Evolutionary conservation across 768 basidiomycete genomes (phyloP), one percentile per base, ranked within the genome.

Genomic region (Artomyces pyxidatus): DNA sequence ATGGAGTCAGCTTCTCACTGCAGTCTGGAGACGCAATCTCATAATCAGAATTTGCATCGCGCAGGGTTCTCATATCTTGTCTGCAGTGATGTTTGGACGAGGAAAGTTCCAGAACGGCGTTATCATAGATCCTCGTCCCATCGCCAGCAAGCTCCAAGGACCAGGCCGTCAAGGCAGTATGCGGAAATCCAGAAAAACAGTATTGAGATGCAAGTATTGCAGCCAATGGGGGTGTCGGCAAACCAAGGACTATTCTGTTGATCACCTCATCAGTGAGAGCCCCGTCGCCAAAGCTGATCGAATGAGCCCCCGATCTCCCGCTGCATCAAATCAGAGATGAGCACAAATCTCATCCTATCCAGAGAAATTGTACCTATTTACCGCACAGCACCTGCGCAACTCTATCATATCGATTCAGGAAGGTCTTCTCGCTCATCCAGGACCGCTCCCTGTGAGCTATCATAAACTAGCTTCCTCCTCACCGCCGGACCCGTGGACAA

Each of bases 71-170:
- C n/a, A n/a, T n/a, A n/a, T n/a, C n/a, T n/a, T n/a, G n/a, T n/a
- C n/a, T n/a, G n/a, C n/a, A n/a, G n/a, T n/a, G n/a, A n/a, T n/a
- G n/a, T n/a, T n/a, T n/a, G n/a, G n/a, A n/a, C n/a, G n/a, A n/a
- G n/a, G n/a, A n/a, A n/a, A n/a, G n/a, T n/a, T n/a, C n/a, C n/a
- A n/a, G n/a, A n/a, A n/a, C n/a, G n/a, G n/a, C n/a, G n/a, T n/a
- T n/a, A n/a, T n/a, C n/a, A n/a, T n/a, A n/a, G n/a, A n/a, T n/a
- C n/a, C n/a, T n/a, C n/a, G 89, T 75, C 1, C 86, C 87, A 14
- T 89, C 89, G 2, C 87, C 92, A 0, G 86, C 85, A 37, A 92
- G 75, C 64, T 96, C 92, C 63, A 95, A 94, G 7, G 95, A 71
- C 92, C 90, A 95, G 14, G 90, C 91, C 89, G 49, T 10, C 42